Conservation (phyloP, 208 protist species). For the Trypanosoma platydactyli region DNA sequence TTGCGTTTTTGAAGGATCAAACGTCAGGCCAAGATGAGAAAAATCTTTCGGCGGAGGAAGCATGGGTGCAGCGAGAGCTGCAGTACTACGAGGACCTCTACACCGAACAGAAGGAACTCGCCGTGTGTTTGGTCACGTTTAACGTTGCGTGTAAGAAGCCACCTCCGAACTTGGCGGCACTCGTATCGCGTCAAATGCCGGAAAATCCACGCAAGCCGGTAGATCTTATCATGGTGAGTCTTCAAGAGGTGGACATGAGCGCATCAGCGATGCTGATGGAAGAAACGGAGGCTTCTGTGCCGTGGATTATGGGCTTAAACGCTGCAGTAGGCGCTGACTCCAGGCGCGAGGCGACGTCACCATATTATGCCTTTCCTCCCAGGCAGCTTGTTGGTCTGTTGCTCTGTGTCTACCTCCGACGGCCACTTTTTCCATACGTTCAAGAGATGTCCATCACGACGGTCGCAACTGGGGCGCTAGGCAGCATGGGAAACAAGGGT, state of each 20-base stretch:
- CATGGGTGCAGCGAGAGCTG: constrained; percentile 81
- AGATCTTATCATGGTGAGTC: constrained; percentile 78
- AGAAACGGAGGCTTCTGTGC: constrained; percentile 75
- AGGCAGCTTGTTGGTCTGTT: constrained; percentile 88
- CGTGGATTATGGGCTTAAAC: constrained; percentile 66
- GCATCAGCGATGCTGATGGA: constrained; percentile 83
- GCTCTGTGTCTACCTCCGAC: constrained; percentile 78
- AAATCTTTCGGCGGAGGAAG: constrained; percentile 39
- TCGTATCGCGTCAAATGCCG: constrained; percentile 28
- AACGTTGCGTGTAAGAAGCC: constrained; percentile 89
- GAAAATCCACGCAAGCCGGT: constrained; percentile 26
- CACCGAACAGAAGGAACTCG: constrained; percentile 64
- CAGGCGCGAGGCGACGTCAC: constrained; percentile 13
- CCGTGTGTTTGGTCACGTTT: constrained; percentile 73
- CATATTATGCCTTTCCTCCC: constrained; percentile 77
- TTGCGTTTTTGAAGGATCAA: constrained; percentile 29
- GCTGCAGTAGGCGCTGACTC: constrained; percentile 57
- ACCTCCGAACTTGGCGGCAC: constrained; percentile 24
- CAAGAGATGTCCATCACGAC: constrained; percentile 57
- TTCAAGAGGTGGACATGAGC: constrained; percentile 94
- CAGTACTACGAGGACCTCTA: constrained; percentile 70
- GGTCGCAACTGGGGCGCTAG: constrained; percentile 84
- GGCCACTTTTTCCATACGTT: constrained; percentile 52
- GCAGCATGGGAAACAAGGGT: constrained; percentile 92
- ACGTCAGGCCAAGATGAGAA: constrained; percentile 7